phyloP scores from a whole-genome alignment of 2,329 filamentous ascomycete genomes.

The Fusarium praegraminearum region DNA sequence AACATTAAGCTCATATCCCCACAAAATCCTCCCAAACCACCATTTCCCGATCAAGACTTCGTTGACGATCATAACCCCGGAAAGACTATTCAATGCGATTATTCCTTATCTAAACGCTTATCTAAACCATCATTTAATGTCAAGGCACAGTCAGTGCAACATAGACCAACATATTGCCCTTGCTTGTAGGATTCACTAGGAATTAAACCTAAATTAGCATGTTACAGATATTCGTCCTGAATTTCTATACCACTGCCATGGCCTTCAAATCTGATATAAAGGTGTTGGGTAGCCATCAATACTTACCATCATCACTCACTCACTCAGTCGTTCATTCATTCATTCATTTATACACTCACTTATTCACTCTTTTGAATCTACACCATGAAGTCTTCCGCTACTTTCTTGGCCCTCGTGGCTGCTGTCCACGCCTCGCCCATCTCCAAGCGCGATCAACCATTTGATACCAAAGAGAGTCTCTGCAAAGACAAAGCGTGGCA shows the following conservation, averaged over 20 bases:
- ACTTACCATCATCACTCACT: background rate
- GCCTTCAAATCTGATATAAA: background rate
- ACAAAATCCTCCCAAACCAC: background rate
- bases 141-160: background rate
- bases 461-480: background rate
- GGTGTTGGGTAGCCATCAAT: background rate
- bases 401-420: background rate
- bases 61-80: background rate
- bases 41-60: background rate
- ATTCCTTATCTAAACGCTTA: constrained; percentile 4
- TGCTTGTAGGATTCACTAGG: background rate
- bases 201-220: background rate
- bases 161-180: background rate
- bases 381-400: background rate
- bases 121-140: background rate
- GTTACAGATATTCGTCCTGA: background rate
- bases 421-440: background rate
- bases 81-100: background rate
- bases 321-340: background rate
- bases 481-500: background rate
- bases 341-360: background rate
- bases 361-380: background rate
- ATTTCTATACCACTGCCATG: background rate
- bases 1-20: constrained; percentile 6
- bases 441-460: background rate